Conservation (phyloP, 208 protist genomes). For the Leishmania major region DNA sequence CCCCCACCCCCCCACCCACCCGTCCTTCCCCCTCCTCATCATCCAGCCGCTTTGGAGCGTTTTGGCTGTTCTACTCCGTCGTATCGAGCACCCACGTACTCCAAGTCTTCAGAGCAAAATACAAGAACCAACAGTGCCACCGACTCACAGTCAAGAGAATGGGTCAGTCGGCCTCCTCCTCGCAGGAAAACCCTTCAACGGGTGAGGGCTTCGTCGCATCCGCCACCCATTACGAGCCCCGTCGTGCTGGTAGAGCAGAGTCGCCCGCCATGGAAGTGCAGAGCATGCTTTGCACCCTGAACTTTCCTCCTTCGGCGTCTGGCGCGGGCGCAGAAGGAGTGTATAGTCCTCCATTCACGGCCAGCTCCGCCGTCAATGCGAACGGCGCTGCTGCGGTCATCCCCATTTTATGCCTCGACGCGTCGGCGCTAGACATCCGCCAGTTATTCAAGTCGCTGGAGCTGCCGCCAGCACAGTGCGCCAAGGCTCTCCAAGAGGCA, state of each 20-base stretch:
- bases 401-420: constrained; percentile 25
- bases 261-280: constrained; percentile 11
- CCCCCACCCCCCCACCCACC: no score
- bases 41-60: background rate
- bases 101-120: background rate
- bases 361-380: background rate
- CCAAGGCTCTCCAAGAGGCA: constrained; percentile 1
- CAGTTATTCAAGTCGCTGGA: constrained; percentile 11
- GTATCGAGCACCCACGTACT: background rate
- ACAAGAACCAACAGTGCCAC: background rate
- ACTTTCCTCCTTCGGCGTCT: background rate
- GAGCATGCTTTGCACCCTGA: constrained; percentile 2
- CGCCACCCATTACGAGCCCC: background rate
- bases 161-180: constrained; percentile 11
- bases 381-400: background rate
- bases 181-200: background rate
- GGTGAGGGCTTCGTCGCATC: background rate
- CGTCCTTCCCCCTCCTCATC: no score
- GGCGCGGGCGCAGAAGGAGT: background rate
- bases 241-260: background rate
- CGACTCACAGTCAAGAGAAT: background rate
- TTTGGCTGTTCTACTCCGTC: background rate
- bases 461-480: constrained; percentile 9
- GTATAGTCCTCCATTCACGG: background rate
- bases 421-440: constrained; percentile 7